Evolutionary conservation across 2,329 filamentous ascomycete genomes (phyloP), one percentile per base, ranked within the genome.

Genomic region (Lecanicillium sp.): DNA sequence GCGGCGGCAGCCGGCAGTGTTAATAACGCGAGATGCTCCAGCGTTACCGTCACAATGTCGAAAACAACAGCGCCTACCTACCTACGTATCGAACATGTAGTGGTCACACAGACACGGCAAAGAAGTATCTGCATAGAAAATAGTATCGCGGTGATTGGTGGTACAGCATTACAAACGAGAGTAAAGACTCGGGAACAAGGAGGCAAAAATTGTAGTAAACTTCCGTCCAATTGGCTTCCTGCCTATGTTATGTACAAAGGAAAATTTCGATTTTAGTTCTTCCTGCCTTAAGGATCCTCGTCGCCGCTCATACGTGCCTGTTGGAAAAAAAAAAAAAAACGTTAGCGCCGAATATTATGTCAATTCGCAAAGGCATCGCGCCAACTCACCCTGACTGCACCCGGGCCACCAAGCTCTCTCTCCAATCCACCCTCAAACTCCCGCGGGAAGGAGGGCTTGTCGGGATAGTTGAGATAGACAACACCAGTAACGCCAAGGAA

Each of bases 371-470:
- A 16, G 8, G 14, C 6, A 30, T 20, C 7, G n/a, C 11, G 41
- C 9, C 30, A 33, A 71, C 82, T 63, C 66, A 86, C 84, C 63
- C 74, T 69, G 38, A 78, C 44, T 41, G 80, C 80, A 52, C 75
- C 74, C 19, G 75, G 59, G 9, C 85, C 85, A 44, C 85, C 85
- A 43, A 92, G 64, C 57, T 90, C 85, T 53, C 73, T 72, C 60
- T 86, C 75, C 46, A 92, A 59, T 16, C 85, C 85, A 46, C 71
- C 79, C 52, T 80, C 77, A 53, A 81, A 92, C 50, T 82, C 80
- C 43, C 78, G 74, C 9, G 84, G 83, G 46, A 70, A 79, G 22
- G 80, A 74, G 32, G 73, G 73, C 58, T 71, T 78, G 58, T 90
- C 85, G 16, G 85, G 84, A 51, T 89, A 89, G 54, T 72, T 71